Conservation (phyloP, 2,329 filamentous ascomycete genomes). For the Xylaria sp. region DNA sequence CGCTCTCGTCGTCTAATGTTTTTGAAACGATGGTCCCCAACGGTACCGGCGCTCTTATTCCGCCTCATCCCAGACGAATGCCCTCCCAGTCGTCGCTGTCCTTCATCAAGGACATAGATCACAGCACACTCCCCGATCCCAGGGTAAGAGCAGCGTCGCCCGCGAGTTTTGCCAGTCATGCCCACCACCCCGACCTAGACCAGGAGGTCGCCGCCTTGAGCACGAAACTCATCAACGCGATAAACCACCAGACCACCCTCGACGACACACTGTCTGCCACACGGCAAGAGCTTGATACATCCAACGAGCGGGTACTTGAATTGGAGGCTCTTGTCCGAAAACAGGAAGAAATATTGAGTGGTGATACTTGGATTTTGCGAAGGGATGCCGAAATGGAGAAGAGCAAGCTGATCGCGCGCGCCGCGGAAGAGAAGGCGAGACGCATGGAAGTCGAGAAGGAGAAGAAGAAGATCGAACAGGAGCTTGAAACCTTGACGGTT, state of each 20-base stretch:
- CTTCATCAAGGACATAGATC: constrained; percentile 50
- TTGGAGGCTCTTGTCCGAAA: constrained; percentile 62
- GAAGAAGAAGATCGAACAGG: constrained; percentile 85
- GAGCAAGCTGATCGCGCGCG: constrained; percentile 48
- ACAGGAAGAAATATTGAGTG: constrained; percentile 66
- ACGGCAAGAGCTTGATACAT: constrained; percentile 73
- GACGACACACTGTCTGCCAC: constrained; percentile 83
- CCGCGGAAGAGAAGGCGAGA: constrained; percentile 61
- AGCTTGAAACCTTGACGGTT: constrained; percentile 83
- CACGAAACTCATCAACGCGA: constrained; percentile 93
- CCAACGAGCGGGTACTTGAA: constrained; percentile 60
- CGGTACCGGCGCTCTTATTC: constrained; percentile 31
- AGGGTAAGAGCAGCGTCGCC: constrained; percentile 49
- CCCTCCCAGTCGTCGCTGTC: constrained; percentile 33
- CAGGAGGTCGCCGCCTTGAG: constrained; percentile 83
- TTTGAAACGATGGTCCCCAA: constrained; percentile 26
- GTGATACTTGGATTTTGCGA: constrained; percentile 70
- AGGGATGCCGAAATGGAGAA: constrained; percentile 71
- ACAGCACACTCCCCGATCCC: constrained; percentile 66
- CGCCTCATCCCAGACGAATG: constrained; percentile 33
- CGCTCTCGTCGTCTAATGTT: constrained; percentile 27
- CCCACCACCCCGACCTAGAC: constrained; percentile 51
- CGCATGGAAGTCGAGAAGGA: constrained; percentile 66
- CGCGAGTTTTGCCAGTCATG: constrained; percentile 34
- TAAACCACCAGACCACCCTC: constrained; percentile 89